These are phyloP conservation scores for Dryadomyces quercus-mongolicae DNA, from an alignment of 2,329 filamentous ascomycete genomes.

Conservation along the genomic window DNA sequence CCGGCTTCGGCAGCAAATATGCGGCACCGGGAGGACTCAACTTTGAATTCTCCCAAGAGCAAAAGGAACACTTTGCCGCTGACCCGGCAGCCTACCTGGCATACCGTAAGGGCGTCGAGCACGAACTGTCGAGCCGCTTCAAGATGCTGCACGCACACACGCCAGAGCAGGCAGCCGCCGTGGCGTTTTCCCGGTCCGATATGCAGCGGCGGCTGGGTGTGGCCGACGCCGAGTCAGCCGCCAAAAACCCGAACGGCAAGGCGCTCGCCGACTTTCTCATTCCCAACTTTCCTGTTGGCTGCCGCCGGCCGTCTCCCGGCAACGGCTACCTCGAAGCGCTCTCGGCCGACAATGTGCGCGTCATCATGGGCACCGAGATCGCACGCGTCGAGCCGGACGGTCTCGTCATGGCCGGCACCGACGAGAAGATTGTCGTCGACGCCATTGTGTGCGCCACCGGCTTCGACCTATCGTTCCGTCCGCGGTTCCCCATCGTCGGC, in stretches of 20 bases:
- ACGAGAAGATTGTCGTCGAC: conserved; percentile 17
- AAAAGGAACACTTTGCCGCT: conserved; percentile 7
- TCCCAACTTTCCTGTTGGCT: conserved; percentile 23
- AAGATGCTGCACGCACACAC: conserved; percentile 8
- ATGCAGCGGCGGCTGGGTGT: conserved; percentile 11
- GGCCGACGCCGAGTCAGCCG: neutral
- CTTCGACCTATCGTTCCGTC: conserved; percentile 19
- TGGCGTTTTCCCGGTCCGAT: neutral
- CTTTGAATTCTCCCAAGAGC: conserved; percentile 4
- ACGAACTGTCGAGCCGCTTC: conserved; percentile 9
- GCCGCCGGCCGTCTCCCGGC: conserved; percentile 27
- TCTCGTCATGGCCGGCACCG: conserved; percentile 16
- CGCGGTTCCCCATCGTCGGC: conserved; percentile 19
- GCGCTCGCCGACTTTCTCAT: conserved; percentile 7
- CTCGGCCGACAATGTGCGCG: conserved; percentile 28
- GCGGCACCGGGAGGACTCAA: conserved; percentile 29
- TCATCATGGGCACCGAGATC: conserved; percentile 27
- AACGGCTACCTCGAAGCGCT: conserved; percentile 30
- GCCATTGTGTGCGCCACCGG: conserved; percentile 25
- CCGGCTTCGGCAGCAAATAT: conserved; percentile 43
- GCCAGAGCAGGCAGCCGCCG: conserved; percentile 7
- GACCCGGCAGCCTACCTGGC: conserved; percentile 7
- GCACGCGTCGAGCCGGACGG: conserved; percentile 21
- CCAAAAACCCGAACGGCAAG: neutral
- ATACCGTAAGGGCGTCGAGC: conserved; percentile 12